phyloP scores from a whole-genome alignment of 2,329 filamentous ascomycete genomes.

The Botryotinia narcissicola region DNA sequence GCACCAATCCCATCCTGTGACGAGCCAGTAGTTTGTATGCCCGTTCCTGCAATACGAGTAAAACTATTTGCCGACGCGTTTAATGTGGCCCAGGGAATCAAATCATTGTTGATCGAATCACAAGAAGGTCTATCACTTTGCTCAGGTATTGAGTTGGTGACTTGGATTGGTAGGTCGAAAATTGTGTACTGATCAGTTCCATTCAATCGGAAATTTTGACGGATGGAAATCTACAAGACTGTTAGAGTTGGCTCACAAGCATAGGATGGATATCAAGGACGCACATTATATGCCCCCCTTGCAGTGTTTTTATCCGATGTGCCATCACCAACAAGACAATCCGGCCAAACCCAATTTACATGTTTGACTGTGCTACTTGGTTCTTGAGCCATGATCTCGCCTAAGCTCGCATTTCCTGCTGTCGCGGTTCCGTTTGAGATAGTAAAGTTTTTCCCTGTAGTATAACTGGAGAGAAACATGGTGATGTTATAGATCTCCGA shows the following conservation, averaged over 20 bases:
- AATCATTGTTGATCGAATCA: slow-evolving; percentile 50
- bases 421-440: slow-evolving; percentile 61
- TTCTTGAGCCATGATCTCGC: slow-evolving; percentile 63
- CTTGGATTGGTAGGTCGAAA: slow-evolving; percentile 66
- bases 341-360: slow-evolving; percentile 69
- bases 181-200: slow-evolving; percentile 64
- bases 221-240: slow-evolving; percentile 59
- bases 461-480: slow-evolving; percentile 64
- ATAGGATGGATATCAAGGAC: not conserved
- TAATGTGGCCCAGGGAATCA: slow-evolving; percentile 49
- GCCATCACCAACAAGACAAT: slow-evolving; percentile 61
- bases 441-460: slow-evolving; percentile 64
- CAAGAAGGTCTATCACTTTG: slow-evolving; percentile 47
- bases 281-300: slow-evolving; percentile 59
- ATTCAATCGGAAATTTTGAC: slow-evolving; percentile 67
- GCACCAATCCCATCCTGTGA: slow-evolving; percentile 39
- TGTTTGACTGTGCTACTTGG: slow-evolving; percentile 69
- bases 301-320: slow-evolving; percentile 45
- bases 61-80: slow-evolving; percentile 39
- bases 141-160: slow-evolving; percentile 61
- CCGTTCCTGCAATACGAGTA: slow-evolving; percentile 33
- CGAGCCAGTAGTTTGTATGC: slow-evolving; percentile 37
- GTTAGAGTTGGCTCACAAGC: not conserved
- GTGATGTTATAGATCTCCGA: slow-evolving; percentile 63
- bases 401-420: slow-evolving; percentile 52